These are phyloP conservation scores for Hypoxylon lenormandii DNA, from an alignment of 495 filamentous ascomycete species.

Conservation along the genomic window DNA sequence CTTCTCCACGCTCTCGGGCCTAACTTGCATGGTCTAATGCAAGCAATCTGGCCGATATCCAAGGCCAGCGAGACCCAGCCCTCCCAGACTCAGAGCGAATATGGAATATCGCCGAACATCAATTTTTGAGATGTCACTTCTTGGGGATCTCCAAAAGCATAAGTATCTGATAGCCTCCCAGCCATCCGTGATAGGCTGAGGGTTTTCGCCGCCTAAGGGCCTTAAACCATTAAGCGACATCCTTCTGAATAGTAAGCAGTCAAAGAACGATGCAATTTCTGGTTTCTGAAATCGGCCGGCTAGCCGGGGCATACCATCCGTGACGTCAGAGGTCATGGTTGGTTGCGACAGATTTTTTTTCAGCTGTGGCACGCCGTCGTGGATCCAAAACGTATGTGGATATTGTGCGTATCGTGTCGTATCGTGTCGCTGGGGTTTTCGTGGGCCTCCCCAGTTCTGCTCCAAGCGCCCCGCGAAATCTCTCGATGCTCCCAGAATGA, in stretches of 20 bases:
- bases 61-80: neutral
- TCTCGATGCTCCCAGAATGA: too few relatives aligned
- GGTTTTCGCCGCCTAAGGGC: neutral
- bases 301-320: constrained; percentile 1
- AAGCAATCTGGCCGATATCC: constrained; percentile 12
- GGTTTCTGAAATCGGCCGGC: neutral
- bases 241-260: constrained; percentile 32
- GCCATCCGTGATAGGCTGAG: constrained; percentile 3
- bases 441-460: too few relatives aligned
- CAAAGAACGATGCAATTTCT: neutral
- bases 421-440: neutral
- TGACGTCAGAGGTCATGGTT: constrained; percentile 20
- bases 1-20: constrained; percentile 13
- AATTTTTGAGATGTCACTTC: constrained; percentile 20
- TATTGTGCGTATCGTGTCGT: neutral
- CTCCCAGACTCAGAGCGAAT: neutral
- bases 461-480: too few relatives aligned
- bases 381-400: constrained; percentile 4
- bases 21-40: constrained; percentile 14
- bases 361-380: neutral
- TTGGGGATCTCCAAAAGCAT: constrained; percentile 4
- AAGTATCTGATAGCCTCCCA: neutral
- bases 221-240: neutral
- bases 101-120: constrained; percentile 22
- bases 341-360: constrained; percentile 5